Evolutionary conservation across 208 protist species (phyloP).

Genomic region (Lotmaria passim): DNA sequence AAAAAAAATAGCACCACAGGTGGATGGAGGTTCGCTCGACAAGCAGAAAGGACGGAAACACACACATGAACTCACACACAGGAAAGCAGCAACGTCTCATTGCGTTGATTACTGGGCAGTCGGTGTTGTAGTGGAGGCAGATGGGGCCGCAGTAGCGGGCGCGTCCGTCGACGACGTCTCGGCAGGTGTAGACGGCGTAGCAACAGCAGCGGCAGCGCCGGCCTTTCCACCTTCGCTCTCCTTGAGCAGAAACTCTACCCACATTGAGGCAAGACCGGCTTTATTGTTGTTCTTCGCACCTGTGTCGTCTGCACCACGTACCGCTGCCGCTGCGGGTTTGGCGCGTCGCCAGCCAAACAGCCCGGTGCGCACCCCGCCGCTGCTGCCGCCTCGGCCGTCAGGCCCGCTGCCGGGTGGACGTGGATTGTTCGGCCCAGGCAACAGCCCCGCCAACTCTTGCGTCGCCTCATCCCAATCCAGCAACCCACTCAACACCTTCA

Average conservation of each 20-base stretch:
- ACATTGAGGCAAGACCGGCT: slow-evolving; percentile 59
- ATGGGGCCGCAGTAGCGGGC: neutral
- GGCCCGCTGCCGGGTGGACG: slow-evolving; percentile 22
- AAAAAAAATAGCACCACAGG: no score
- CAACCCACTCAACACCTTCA: slow-evolving; percentile 75
- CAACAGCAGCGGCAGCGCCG: neutral
- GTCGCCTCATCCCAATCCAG: slow-evolving; percentile 83
- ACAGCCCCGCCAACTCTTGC: slow-evolving; percentile 75
- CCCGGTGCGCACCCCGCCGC: slow-evolving; percentile 23
- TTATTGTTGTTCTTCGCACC: neutral
- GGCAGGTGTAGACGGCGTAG: neutral
- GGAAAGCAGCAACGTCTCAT: no score
- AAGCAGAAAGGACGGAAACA: no score
- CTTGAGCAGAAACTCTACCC: slow-evolving; percentile 87
- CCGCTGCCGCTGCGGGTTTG: neutral
- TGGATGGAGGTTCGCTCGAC: no score
- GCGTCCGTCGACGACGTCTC: neutral
- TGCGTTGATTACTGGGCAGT: no score
- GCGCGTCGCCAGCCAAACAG: slow-evolving; percentile 34
- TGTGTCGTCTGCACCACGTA: neutral
- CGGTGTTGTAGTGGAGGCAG: no score
- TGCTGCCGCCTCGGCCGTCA: neutral
- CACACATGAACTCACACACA: no score
- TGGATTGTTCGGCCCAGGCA: slow-evolving; percentile 78
- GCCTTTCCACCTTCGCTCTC: slow-evolving; percentile 45